phyloP scores from a whole-genome alignment of 2,329 filamentous ascomycete genomes.

The Aspergillus sp. region DNA sequence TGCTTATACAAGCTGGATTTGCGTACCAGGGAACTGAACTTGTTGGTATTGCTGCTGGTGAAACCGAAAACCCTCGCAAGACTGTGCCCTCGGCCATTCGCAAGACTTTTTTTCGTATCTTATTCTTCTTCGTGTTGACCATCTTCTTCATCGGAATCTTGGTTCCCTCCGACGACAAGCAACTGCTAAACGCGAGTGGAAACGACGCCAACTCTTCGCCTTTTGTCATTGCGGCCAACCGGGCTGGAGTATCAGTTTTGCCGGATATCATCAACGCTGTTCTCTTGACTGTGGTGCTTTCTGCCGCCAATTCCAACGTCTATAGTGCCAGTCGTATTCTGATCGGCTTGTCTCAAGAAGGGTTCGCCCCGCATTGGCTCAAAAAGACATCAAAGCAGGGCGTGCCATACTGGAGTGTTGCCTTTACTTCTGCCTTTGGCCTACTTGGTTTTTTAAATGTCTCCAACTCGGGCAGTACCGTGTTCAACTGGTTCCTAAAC shows the following conservation, averaged over 20 bases:
- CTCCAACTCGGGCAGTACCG: constrained; percentile 63
- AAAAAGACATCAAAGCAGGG: constrained; percentile 47
- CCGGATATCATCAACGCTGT: constrained; percentile 48
- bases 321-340: constrained; percentile 66
- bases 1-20: constrained; percentile 51
- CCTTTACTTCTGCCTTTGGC: constrained; percentile 57
- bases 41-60: constrained; percentile 77
- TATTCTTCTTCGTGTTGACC: constrained; percentile 57
- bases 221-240: constrained; percentile 49
- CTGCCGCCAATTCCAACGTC: constrained; percentile 49
- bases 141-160: constrained; percentile 72
- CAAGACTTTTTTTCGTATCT: constrained; percentile 76
- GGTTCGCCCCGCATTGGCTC: constrained; percentile 50
- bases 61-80: constrained; percentile 73
- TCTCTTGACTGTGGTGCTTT: constrained; percentile 49
- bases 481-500: constrained; percentile 53
- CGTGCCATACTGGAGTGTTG: constrained; percentile 51
- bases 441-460: constrained; percentile 73
- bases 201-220: constrained; percentile 43
- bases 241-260: constrained; percentile 43
- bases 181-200: constrained; percentile 52
- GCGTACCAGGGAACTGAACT: constrained; percentile 68
- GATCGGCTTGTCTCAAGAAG: constrained; percentile 63
- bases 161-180: constrained; percentile 64
- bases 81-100: constrained; percentile 74